Conservation (phyloP, 768 basidiomycete species). For the Phaffia tasmanica region DNA sequence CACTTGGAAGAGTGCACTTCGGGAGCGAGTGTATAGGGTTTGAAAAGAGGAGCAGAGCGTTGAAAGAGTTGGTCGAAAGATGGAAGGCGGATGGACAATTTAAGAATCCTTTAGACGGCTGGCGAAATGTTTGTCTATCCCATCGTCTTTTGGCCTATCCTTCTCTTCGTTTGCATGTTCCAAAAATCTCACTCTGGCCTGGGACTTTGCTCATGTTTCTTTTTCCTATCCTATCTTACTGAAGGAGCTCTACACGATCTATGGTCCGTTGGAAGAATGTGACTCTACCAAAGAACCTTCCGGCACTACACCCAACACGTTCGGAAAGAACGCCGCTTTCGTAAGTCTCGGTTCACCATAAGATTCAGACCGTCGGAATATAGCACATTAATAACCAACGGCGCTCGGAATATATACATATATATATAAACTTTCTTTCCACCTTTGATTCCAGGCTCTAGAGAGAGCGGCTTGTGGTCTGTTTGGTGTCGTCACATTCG, state of each 20-base stretch:
- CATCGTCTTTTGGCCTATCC: conserved; percentile 6
- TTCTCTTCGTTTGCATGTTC: conserved; percentile 15
- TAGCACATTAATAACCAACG: too few species aligned
- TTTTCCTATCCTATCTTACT: conserved; percentile 62
- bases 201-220: conserved; percentile 44
- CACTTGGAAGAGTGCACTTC: background rate
- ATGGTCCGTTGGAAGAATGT: conserved; percentile 33
- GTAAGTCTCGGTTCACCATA: conserved; percentile 33
- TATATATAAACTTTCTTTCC: background rate
- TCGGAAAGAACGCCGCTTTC: conserved; percentile 58
- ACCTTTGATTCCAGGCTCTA: background rate
- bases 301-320: conserved; percentile 43
- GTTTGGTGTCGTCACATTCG: conserved; percentile 83
- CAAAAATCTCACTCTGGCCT: conserved; percentile 19
- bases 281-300: background rate
- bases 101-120: conserved; percentile 36
- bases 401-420: background rate
- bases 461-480: conserved; percentile 58
- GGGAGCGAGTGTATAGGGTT: background rate
- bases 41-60: conserved; percentile 8
- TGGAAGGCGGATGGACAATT: conserved; percentile 38
- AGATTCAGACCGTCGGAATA: too few species aligned
- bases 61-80: conserved; percentile 28
- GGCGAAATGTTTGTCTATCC: conserved; percentile 6
- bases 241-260: conserved; percentile 57